A percentile compares a stretch with the other conserved stretches of the same genome.
Evolutionary conservation across 1,284 basidiomycete species (phyloP).

Genomic region (Hypsizygus ulmarius): DNA sequence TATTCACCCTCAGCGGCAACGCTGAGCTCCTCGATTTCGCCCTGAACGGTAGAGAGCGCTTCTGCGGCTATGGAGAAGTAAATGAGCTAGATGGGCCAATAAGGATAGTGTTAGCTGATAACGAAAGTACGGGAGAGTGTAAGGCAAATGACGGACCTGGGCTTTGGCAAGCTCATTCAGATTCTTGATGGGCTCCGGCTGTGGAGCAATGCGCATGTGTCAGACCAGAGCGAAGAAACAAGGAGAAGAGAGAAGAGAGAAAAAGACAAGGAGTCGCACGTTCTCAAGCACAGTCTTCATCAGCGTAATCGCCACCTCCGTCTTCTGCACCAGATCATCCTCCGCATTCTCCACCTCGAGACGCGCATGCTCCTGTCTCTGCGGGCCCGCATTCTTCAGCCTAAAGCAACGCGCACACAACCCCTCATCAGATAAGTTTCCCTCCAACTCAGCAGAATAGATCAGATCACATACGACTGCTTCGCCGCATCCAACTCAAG

Average conservation of each 20-base stretch:
- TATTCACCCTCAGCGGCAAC: constrained; percentile 91
- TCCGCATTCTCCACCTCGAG: constrained; percentile 93
- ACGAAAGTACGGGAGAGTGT: neutral
- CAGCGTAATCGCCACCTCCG: constrained; percentile 94
- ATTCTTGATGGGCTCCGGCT: constrained; percentile 96
- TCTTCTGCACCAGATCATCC: constrained; percentile 95
- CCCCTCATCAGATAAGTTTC: too few species aligned
- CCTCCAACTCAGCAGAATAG: too few species aligned
- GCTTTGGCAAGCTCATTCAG: constrained; percentile 91
- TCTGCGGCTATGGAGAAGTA: constrained; percentile 87
- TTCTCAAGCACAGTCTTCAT: constrained; percentile 99
- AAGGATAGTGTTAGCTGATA: neutral
- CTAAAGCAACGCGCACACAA: too few species aligned
- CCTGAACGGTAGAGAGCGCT: constrained; percentile 77
- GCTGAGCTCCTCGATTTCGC: constrained; percentile 87
- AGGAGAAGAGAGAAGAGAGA: neutral
- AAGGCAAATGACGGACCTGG: constrained; percentile 40
- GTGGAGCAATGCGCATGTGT: constrained; percentile 1
- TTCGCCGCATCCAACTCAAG: constrained; percentile 75
- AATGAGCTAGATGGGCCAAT: constrained; percentile 61
- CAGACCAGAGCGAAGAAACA: neutral
- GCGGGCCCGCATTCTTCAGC: constrained; percentile 71
- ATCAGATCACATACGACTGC: constrained; percentile 37
- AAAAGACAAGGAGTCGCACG: constrained; percentile 45
- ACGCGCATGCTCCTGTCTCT: constrained; percentile 85